Base-by-base conservation (phyloP, 2,329 filamentous ascomycete genomes). In the Cercospora beticola region DNA sequence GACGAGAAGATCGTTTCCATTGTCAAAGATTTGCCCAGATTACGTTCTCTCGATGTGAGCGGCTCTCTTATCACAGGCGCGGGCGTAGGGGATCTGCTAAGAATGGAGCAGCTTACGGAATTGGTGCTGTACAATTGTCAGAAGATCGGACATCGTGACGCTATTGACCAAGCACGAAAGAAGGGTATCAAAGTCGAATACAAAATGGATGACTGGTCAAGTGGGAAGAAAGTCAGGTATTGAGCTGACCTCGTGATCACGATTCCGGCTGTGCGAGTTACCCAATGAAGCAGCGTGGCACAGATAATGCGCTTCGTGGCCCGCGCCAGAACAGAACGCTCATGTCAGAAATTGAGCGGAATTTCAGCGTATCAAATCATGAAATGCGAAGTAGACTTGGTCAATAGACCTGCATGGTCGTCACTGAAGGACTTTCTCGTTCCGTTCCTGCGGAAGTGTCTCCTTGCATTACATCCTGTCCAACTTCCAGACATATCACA, bases 31-130 rank as follows among this genome's bases (percentile, higher is more conserved):
- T 23, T 74, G 68, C 43, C 73, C 49, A 64, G 67, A 9, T 69
- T 79, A 74, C 18, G 70, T 43, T 46, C 69, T 0, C 68, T 84
- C 16, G 75, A 83, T 65, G 52, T 84, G 0, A 78, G 77, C 0
- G 70, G 72, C 0, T 80, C 80, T 1, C 70, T 72, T 5, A 77
- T 84, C 43, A 82, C 80, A 0, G 82, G 82, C 6, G 79, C 79
- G 0, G 75, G 78, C 2, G 76, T 84, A 33, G 81, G 80, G 68
- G 76, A 76, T 67, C 70, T 82, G 16, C 75, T 78, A 0, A 66
- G 65, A 28, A 57, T 61, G 16, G 67, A 66, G 6, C 68, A 70
- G 9, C 68, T 83, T 5, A 73, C 72, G 52, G 69, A 68, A 10
- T 70, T 83, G 18, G 74, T 73, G 2, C 71, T 81, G 18, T 74